Percentiles rank a stretch among this genome's conserved stretches.
phyloP scores from a whole-genome alignment of 768 basidiomycete genomes.

The Mycena epipterygia region DNA sequence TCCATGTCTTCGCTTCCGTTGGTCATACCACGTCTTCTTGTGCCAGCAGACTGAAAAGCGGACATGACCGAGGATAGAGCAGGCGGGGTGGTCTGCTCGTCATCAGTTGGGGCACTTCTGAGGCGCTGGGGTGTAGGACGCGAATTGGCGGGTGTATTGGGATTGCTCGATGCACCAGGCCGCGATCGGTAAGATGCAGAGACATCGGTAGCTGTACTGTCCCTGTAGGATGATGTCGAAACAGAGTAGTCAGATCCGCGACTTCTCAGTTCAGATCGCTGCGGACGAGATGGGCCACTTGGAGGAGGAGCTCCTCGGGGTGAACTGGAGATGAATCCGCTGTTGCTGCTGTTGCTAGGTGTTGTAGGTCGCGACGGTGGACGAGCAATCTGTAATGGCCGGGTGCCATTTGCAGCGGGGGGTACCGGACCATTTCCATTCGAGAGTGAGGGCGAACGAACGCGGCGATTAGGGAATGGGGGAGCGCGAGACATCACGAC shows the following conservation, averaged over 20 bases:
- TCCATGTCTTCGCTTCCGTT: slow-evolving; percentile 65
- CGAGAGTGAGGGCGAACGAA: slow-evolving; percentile 59
- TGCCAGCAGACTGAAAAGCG: slow-evolving; percentile 78
- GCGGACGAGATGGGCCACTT: slow-evolving; percentile 72
- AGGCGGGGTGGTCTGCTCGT: slow-evolving; percentile 57
- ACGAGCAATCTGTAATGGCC: slow-evolving; percentile 73
- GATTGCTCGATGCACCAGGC: slow-evolving; percentile 42
- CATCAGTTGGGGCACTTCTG: slow-evolving; percentile 51
- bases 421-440: slow-evolving; percentile 54
- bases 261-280: slow-evolving; percentile 74
- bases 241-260: slow-evolving; percentile 67
- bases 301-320: slow-evolving; percentile 55
- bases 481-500: slow-evolving; percentile 76
- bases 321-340: slow-evolving; percentile 49
- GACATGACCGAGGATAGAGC: slow-evolving; percentile 70
- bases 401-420: slow-evolving; percentile 52
- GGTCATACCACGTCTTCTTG: slow-evolving; percentile 65
- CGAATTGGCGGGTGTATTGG: slow-evolving; percentile 30
- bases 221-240: slow-evolving; percentile 64
- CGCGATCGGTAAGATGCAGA: slow-evolving; percentile 50
- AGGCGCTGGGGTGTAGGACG: slow-evolving; percentile 47
- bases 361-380: slow-evolving; percentile 68
- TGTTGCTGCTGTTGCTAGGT: slow-evolving; percentile 63
- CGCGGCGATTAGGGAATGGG: slow-evolving; percentile 68
- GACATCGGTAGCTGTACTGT: slow-evolving; percentile 66